Evolutionary conservation across 371 early-diverging fungal species (phyloP).

Genomic region (Lichtheimia corymbifera): DNA sequence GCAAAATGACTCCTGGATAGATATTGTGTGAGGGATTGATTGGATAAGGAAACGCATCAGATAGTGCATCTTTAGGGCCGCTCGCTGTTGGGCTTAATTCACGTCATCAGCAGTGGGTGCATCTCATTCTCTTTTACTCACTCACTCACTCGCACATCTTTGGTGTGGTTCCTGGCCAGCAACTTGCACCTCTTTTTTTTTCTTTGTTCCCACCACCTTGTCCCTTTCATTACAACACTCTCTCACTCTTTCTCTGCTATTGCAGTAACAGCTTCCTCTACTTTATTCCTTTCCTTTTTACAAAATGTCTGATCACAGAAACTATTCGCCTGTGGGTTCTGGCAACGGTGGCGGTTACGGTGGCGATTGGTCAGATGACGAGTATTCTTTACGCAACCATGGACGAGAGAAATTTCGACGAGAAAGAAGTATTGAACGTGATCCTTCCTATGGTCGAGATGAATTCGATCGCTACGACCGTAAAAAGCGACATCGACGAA

Average conservation of each 20-base stretch:
- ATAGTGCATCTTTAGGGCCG: too few relatives aligned
- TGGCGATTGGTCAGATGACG: slow-evolving; percentile 60
- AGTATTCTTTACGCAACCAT: slow-evolving; percentile 45
- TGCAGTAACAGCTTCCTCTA: not conserved
- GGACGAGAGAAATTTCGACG: slow-evolving; percentile 72
- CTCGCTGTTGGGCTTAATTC: too few relatives aligned
- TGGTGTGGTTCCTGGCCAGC: not conserved
- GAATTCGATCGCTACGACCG: slow-evolving; percentile 56
- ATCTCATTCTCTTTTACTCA: not conserved
- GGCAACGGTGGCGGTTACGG: slow-evolving; percentile 4
- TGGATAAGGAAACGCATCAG: too few relatives aligned
- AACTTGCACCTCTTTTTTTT: not conserved
- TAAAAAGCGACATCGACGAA: slow-evolving; percentile 43
- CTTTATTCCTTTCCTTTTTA: not conserved
- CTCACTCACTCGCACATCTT: not conserved
- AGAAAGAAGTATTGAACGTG: slow-evolving; percentile 71
- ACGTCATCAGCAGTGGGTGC: too few relatives aligned
- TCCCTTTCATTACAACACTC: not conserved
- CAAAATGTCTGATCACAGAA: slow-evolving; percentile 28
- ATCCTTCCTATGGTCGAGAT: slow-evolving; percentile 50
- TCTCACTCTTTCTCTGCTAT: too few relatives aligned
- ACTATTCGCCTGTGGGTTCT: slow-evolving; percentile 19
- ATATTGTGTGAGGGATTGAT: too few relatives aligned
- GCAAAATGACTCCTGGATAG: too few relatives aligned
- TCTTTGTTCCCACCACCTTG: not conserved